phyloP scores from a whole-genome alignment of 495 filamentous ascomycete genomes.

The Bryoglossum gracile region DNA sequence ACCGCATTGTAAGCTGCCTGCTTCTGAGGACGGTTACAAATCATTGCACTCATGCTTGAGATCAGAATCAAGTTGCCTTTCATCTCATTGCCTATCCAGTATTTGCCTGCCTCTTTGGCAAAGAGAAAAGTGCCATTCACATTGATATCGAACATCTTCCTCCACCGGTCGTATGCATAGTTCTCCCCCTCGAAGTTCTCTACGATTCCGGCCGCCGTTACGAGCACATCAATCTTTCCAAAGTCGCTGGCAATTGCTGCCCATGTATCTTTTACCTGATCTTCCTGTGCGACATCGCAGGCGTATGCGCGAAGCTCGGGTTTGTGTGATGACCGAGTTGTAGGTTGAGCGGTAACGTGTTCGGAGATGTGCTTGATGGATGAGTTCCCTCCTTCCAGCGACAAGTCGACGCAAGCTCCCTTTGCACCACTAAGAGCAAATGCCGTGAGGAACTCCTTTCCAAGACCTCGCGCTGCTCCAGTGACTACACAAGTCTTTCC shows the following conservation, averaged over 20 bases:
- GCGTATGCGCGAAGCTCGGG: slow-evolving; percentile 23
- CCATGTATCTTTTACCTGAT: slow-evolving; percentile 22
- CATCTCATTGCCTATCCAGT: slow-evolving; percentile 22
- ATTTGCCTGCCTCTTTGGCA: slow-evolving; percentile 22
- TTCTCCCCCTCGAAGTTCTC: slow-evolving; percentile 22
- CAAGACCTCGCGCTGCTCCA: slow-evolving; percentile 25
- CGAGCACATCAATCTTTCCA: slow-evolving; percentile 25
- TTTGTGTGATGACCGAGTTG: neutral
- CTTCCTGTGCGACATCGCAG: slow-evolving; percentile 24
- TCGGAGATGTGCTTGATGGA: slow-evolving; percentile 19
- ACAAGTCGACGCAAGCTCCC: slow-evolving; percentile 25
- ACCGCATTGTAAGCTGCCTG: slow-evolving; percentile 28
- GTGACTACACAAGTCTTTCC: slow-evolving; percentile 29
- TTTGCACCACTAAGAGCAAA: slow-evolving; percentile 26
- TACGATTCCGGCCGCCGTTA: slow-evolving; percentile 26
- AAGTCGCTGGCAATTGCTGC: slow-evolving; percentile 22
- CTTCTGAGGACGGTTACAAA: slow-evolving; percentile 27
- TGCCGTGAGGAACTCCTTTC: slow-evolving; percentile 27
- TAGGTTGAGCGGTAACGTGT: slow-evolving; percentile 6
- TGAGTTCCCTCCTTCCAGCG: slow-evolving; percentile 12
- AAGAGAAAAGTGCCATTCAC: slow-evolving; percentile 25
- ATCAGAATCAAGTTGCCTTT: slow-evolving; percentile 28
- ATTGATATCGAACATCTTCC: slow-evolving; percentile 26
- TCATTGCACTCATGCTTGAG: slow-evolving; percentile 22
- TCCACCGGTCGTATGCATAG: slow-evolving; percentile 22